phyloP scores from a whole-genome alignment of 306 rosid species.

The Casuarina cunninghamiana region DNA sequence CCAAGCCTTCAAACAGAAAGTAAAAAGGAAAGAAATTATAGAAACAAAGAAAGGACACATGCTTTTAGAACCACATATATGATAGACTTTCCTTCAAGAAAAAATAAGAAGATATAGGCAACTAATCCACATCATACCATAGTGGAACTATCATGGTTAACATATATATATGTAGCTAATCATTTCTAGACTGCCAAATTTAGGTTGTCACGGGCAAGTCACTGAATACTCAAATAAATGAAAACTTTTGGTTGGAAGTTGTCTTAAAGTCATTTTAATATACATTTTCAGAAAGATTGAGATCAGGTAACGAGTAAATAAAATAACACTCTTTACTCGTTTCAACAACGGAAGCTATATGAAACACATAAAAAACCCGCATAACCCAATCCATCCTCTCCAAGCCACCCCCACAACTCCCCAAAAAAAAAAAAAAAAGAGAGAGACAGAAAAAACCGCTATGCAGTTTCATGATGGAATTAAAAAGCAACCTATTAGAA shows the following conservation, averaged over 20 bases:
- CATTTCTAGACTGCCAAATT: neutral
- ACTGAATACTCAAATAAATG: neutral
- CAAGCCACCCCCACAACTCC: no score
- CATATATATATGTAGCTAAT: neutral
- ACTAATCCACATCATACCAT: neutral
- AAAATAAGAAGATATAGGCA: neutral
- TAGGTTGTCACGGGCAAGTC: neutral
- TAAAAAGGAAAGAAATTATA: slow-evolving; percentile 1
- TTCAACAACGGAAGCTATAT: neutral
- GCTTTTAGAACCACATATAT: neutral
- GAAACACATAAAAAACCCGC: neutral
- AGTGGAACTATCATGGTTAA: neutral
- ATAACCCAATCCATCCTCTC: no score
- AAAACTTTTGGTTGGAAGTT: neutral
- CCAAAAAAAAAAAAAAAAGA: no score
- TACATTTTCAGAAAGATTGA: neutral
- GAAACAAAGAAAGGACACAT: neutral
- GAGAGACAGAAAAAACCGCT: neutral
- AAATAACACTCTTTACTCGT: neutral
- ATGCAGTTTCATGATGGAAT: neutral
- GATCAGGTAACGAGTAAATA: neutral
- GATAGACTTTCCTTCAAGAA: neutral
- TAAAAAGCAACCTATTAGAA: neutral
- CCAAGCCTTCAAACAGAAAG: slow-evolving; percentile 31
- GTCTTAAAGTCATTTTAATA: neutral